Conservation (phyloP, 1,139 yeast genomes). For the Debaryomycetaceae sp. region DNA sequence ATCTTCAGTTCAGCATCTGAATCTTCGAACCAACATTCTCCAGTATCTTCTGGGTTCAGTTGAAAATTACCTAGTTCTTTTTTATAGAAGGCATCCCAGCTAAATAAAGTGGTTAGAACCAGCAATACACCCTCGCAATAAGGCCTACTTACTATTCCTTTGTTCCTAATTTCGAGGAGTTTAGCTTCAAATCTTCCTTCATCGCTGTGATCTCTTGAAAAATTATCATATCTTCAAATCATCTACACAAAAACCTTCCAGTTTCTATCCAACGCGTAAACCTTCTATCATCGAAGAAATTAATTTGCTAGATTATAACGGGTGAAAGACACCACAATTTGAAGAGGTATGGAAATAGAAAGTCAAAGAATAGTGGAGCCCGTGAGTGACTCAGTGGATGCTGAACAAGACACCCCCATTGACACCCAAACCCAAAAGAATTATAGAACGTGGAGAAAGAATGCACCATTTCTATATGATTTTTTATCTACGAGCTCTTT, state of each 20-base stretch:
- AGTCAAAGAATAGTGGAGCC: neutral
- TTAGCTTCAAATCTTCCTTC: conserved; percentile 47
- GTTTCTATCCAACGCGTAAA: conserved; percentile 4
- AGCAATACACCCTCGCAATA: too few species aligned
- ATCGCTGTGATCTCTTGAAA: neutral
- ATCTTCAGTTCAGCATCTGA: conserved; percentile 85
- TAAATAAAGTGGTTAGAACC: too few species aligned
- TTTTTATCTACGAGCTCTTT: conserved; percentile 48
- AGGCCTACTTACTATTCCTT: conserved; percentile 62
- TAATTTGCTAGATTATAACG: neutral
- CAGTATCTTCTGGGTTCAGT: conserved; percentile 76
- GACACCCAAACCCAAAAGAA: conserved; percentile 28
- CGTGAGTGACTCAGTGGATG: neutral
- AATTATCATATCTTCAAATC: neutral
- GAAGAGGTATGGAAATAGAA: neutral
- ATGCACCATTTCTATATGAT: conserved; percentile 50
- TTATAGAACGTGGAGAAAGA: conserved; percentile 54
- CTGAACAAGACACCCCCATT: conserved; percentile 14
- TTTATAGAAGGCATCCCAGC: conserved; percentile 87
- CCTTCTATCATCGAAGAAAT: neutral
- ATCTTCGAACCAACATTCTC: conserved; percentile 96
- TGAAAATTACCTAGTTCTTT: conserved; percentile 68
- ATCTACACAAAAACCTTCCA: neutral
- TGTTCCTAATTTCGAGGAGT: conserved; percentile 75
- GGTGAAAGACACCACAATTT: too few species aligned